Base-by-base conservation (phyloP, 2,329 filamentous ascomycete species). In the Colletotrichum coccodes region DNA sequence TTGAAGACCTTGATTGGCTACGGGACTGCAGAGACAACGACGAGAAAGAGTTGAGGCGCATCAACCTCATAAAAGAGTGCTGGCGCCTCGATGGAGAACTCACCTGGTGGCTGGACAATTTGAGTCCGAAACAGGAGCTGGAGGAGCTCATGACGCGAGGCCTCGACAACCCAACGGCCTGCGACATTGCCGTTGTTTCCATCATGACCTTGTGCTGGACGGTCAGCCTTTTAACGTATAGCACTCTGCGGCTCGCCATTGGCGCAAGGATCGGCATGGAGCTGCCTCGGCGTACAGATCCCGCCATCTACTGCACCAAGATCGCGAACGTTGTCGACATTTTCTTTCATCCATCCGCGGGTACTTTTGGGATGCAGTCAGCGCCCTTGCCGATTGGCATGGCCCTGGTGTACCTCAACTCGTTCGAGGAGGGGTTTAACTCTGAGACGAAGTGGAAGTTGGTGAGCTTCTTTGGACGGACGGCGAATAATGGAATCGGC, bases 1-100 rank as follows among this genome's bases (percentile, higher is more conserved):
- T 78, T 1, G 73, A 76, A 54, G 71, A 74, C 34, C 52, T 76
- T 1, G 78, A 80, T 49, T 32, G 62, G 2, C 71, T 79, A 58
- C 62, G 68, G 6, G 54, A 49, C 12, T 75, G 71, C n/a, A 26
- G 47, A 2, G 32, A 58, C 18, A 34, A 28, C 4, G 6, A n/a
- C 3, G 56, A 56, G 40, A 63, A 60, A 18, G 49, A 68, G 12
- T 12, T 9, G 1, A 34, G 46, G 26, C 59, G 44, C 12, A 21
- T 26, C 2, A 30, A 12, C 2, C 63, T 72, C 3, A 11, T 71
- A 32, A 26, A 32, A 11, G 71, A 71, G 7, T 71, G 71, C 40
- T 67, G 71, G 69, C 71, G 69, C 18, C 50, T 67, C 1, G 69
- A 72, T 26, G 28, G 4, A 16, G 60, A 69, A 18, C 50, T 72